Conservation (phyloP, 2,329 filamentous ascomycete species). For the Fusarium bactridioides region DNA sequence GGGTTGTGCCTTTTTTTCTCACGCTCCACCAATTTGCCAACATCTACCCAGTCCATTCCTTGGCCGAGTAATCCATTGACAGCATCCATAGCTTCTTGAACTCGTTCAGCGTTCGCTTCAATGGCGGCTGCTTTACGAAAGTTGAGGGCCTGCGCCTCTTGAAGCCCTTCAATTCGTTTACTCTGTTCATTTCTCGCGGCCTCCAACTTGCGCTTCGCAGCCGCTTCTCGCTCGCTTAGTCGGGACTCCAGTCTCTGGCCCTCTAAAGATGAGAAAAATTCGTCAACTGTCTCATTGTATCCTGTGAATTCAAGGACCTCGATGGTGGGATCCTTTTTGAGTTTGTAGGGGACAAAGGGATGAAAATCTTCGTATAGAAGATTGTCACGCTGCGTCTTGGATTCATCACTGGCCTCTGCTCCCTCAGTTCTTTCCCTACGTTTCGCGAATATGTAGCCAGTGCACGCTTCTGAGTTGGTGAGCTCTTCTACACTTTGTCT, state of each 20-base stretch:
- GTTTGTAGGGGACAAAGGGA: conserved; percentile 85
- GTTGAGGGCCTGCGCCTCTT: conserved; percentile 83
- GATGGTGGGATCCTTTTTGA: conserved; percentile 70
- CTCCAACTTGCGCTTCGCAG: conserved; percentile 84
- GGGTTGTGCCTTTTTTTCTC: conserved; percentile 84
- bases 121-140: conserved; percentile 89
- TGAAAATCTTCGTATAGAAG: conserved; percentile 94
- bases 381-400: conserved; percentile 50
- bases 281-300: conserved; percentile 93
- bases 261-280: conserved; percentile 97
- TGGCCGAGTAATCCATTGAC: conserved; percentile 91
- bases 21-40: conserved; percentile 85
- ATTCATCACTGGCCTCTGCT: conserved; percentile 44
- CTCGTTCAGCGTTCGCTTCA: conserved; percentile 86
- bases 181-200: conserved; percentile 84
- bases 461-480: conserved; percentile 69
- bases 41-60: conserved; percentile 97
- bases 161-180: conserved; percentile 83
- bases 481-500: conserved; percentile 74
- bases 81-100: conserved; percentile 91
- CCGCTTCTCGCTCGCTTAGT: conserved; percentile 80
- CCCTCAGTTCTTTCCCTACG: conserved; percentile 48
- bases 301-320: conserved; percentile 79
- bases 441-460: conserved; percentile 89
- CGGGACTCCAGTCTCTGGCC: conserved; percentile 89